A percentile compares a stretch with the other conserved stretches of the same genome.
Conservation (phyloP, 2,329 filamentous ascomycete species). For the Pyrenochaeta sp. region DNA sequence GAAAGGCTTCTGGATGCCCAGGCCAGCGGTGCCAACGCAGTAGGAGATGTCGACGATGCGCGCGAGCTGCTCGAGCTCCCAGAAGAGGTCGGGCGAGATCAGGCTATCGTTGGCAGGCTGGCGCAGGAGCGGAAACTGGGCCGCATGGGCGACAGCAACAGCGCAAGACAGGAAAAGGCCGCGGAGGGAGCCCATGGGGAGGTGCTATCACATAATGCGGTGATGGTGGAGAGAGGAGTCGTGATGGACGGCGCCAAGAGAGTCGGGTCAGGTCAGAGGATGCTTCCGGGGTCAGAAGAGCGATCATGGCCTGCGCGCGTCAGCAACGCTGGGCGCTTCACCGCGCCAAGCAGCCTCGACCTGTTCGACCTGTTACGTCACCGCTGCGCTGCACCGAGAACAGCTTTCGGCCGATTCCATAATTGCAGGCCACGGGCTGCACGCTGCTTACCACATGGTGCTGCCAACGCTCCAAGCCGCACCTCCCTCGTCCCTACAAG, state of each 20-base stretch:
- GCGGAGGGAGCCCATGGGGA: conserved; percentile 28
- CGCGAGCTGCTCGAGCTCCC: conserved; percentile 84
- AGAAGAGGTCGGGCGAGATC: conserved; percentile 72
- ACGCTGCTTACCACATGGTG: conserved; percentile 16
- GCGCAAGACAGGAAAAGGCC: conserved; percentile 30
- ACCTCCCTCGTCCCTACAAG: conserved; percentile 21
- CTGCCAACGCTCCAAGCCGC: conserved; percentile 3
- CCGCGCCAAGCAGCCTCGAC: conserved; percentile 7
- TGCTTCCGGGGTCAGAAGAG: conserved; percentile 5
- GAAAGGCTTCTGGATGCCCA: conserved; percentile 86
- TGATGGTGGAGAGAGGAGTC: conserved; percentile 3
- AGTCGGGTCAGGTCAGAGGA: conserved; percentile 31
- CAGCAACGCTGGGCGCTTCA: conserved; percentile 9
- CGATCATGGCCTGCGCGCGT: conserved; percentile 9
- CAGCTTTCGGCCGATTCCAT: conserved; percentile 5
- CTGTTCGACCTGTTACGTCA: conserved; percentile 14
- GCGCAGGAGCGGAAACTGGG: conserved; percentile 39
- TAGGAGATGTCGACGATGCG: conserved; percentile 93
- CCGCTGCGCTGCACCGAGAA: neutral
- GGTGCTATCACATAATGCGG: conserved; percentile 40
- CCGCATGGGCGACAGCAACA: conserved; percentile 21
- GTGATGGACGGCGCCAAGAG: conserved; percentile 5
- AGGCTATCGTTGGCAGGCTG: conserved; percentile 39
- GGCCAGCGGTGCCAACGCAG: conserved; percentile 84
- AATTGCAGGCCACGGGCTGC: conserved; percentile 12